phyloP scores from a whole-genome alignment of 2,329 filamentous ascomycete species.

The Biscogniauxia sp. region DNA sequence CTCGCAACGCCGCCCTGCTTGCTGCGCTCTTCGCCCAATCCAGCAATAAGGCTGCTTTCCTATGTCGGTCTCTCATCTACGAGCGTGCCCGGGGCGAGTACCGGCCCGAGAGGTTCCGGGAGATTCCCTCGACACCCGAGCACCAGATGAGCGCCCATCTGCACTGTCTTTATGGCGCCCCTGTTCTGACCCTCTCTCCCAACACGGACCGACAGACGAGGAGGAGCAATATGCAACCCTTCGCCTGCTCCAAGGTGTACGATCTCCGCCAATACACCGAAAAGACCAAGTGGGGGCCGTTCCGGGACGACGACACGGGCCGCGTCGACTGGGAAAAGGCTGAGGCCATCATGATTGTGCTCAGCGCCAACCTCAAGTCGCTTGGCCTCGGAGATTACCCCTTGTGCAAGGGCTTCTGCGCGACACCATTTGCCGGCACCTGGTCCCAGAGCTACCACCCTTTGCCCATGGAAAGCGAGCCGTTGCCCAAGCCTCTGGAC shows the following conservation, averaged over 20 bases:
- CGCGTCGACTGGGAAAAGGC: slow-evolving; percentile 77
- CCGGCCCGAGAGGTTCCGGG: slow-evolving; percentile 7
- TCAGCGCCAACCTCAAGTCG: slow-evolving; percentile 59
- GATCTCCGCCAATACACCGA: slow-evolving; percentile 67
- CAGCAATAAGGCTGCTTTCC: slow-evolving; percentile 56
- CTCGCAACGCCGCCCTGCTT: slow-evolving; percentile 48
- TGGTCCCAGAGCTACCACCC: slow-evolving; percentile 50
- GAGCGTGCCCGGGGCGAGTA: slow-evolving; percentile 48
- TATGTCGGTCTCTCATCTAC: slow-evolving; percentile 64
- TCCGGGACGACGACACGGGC: slow-evolving; percentile 59
- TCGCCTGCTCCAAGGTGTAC: slow-evolving; percentile 68
- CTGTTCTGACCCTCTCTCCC: slow-evolving; percentile 39
- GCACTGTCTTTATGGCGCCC: slow-evolving; percentile 67
- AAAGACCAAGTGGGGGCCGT: slow-evolving; percentile 68
- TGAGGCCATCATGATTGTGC: slow-evolving; percentile 69
- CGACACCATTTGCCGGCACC: slow-evolving; percentile 53
- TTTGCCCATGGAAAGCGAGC: slow-evolving; percentile 27
- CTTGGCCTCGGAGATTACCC: slow-evolving; percentile 44
- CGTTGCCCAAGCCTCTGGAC: slow-evolving; percentile 41
- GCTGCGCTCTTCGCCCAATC: slow-evolving; percentile 43
- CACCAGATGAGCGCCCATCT: slow-evolving; percentile 69
- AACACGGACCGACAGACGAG: slow-evolving; percentile 34
- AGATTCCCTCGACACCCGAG: slow-evolving; percentile 37
- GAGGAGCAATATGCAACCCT: slow-evolving; percentile 48
- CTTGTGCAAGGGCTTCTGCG: slow-evolving; percentile 53